Conservation (phyloP, 2,329 filamentous ascomycete species). For the Cytospora piceae region DNA sequence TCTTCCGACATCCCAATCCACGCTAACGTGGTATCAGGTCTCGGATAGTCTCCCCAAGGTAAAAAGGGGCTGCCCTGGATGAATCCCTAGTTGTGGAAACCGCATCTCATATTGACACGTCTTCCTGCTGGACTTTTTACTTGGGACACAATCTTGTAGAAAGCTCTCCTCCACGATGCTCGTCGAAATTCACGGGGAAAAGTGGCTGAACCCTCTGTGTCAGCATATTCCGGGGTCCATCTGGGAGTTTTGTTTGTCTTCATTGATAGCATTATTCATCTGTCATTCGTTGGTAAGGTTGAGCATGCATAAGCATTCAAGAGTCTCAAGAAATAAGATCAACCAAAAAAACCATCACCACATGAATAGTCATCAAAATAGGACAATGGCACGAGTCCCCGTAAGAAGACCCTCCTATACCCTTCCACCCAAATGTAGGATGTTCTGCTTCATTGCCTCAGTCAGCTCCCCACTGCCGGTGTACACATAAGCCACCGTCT, state of each 20-base stretch:
- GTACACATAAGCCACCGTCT: constrained; percentile 60
- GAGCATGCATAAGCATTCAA: neutral
- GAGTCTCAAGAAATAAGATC: neutral
- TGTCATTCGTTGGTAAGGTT: neutral
- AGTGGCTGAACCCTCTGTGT: neutral
- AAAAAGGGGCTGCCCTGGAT: neutral
- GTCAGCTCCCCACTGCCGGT: constrained; percentile 53
- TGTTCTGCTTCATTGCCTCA: constrained; percentile 54
- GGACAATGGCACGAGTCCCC: neutral
- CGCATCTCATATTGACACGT: neutral
- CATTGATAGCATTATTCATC: constrained; percentile 6
- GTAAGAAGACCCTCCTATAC: constrained; percentile 36
- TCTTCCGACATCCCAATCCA: neutral
- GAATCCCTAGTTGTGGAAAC: neutral
- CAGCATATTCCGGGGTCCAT: neutral
- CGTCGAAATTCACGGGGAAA: neutral
- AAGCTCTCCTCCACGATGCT: neutral
- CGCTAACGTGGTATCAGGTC: neutral
- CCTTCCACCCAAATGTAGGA: constrained; percentile 58
- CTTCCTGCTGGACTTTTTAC: neutral
- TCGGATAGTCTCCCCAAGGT: neutral
- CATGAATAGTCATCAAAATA: no score
- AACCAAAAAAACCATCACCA: constrained; percentile 7
- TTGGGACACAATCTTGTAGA: neutral
- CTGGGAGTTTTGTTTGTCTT: neutral